A percentile compares a stretch with the other conserved stretches of the same genome.
These are phyloP conservation scores for Aspergillus flavus DNA, from an alignment of 2,329 filamentous ascomycete species.

Conservation along the genomic window DNA sequence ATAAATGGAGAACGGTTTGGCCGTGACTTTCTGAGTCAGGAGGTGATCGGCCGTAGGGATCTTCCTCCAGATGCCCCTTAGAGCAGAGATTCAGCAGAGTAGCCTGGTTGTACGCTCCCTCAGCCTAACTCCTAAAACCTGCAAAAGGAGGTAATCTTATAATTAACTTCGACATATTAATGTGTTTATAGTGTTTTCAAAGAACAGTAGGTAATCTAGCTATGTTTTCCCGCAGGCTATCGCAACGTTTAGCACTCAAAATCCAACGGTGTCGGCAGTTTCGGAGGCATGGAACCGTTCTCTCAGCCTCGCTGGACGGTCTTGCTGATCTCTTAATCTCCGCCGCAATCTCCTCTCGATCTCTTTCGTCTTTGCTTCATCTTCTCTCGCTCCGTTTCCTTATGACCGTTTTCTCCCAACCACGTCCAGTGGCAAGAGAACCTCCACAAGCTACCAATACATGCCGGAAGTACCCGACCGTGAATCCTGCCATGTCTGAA, in stretches of 20 bases:
- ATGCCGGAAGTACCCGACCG: background rate
- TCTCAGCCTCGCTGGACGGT: background rate
- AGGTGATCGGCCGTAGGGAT: background rate
- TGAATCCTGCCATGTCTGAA: background rate
- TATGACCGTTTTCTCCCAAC: background rate
- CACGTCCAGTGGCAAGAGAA: background rate
- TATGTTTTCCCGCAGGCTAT: background rate
- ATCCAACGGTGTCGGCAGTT: background rate
- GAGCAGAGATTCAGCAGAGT: background rate
- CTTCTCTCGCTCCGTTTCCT: background rate
- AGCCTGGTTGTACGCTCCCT: too few relatives aligned
- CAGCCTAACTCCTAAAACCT: background rate
- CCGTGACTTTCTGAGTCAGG: slow-evolving; percentile 2
- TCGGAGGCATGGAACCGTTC: background rate
- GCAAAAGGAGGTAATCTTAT: background rate
- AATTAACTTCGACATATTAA: background rate
- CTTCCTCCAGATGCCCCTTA: background rate
- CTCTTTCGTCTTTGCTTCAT: background rate
- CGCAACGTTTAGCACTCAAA: too few relatives aligned
- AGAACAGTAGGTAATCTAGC: background rate
- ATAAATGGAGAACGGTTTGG: background rate
- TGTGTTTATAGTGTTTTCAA: background rate
- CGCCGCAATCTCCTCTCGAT: background rate
- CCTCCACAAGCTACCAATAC: background rate
- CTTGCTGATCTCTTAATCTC: background rate